A percentile compares a stretch with the other conserved stretches of the same genome.
These are phyloP conservation scores for Jackrogersella multiformis DNA, from an alignment of 495 filamentous ascomycete genomes.

Conservation along the genomic window DNA sequence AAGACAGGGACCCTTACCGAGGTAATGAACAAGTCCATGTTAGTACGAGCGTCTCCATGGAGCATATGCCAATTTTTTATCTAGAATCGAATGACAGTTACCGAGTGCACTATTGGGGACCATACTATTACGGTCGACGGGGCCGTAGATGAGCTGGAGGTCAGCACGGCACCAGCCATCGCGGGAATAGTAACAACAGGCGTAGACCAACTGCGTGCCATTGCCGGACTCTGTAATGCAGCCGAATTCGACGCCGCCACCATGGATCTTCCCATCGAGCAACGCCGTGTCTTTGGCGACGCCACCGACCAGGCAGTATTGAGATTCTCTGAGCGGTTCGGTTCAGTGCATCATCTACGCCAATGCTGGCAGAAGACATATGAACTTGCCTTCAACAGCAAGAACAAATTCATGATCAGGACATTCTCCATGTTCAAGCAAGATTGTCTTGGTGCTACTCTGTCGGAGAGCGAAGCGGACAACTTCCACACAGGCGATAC, in stretches of 20 bases:
- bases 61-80: background rate
- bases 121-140: conserved; percentile 51
- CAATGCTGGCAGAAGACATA: conserved; percentile 65
- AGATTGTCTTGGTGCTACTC: conserved; percentile 49
- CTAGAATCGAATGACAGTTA: conserved; percentile 69
- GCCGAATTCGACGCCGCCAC: conserved; percentile 73
- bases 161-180: conserved; percentile 38
- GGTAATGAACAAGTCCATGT: conserved; percentile 46
- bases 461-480: conserved; percentile 49
- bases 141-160: conserved; percentile 52
- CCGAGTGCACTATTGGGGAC: conserved; percentile 60
- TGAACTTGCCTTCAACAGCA: conserved; percentile 78
- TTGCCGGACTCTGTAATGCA: conserved; percentile 73
- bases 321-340: conserved; percentile 69
- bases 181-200: conserved; percentile 49
- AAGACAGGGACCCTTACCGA: conserved; percentile 75
- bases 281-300: conserved; percentile 72
- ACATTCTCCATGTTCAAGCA: conserved; percentile 50
- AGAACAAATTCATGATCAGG: conserved; percentile 79
- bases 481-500: conserved; percentile 53
- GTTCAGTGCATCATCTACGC: conserved; percentile 59
- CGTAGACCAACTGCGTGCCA: conserved; percentile 57
- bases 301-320: conserved; percentile 78
- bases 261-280: conserved; percentile 57
- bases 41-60: background rate